Percentiles rank a stretch among this genome's conserved stretches.
These are phyloP conservation scores for Coelastrella sp. DNA, from an alignment of 139 green algal genomes.

Conservation along the genomic window DNA sequence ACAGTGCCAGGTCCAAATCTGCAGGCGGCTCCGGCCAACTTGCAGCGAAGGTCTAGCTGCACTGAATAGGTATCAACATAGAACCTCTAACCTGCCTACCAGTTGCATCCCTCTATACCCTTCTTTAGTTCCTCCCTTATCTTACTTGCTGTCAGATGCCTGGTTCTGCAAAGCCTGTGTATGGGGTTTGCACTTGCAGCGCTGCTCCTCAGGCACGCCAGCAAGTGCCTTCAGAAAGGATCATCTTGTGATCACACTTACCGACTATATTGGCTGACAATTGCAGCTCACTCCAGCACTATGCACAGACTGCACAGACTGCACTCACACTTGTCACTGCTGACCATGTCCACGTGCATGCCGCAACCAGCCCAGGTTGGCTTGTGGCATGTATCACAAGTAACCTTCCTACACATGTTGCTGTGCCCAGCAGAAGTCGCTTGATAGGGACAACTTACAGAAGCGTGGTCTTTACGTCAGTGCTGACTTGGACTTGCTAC, in stretches of 20 bases:
- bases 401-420: conserved; percentile 50
- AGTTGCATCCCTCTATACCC: too few species aligned
- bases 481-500: too few species aligned
- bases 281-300: too few species aligned
- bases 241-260: too few species aligned
- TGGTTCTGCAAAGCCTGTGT: conserved; percentile 16
- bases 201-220: conserved; percentile 36
- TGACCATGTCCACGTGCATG: conserved; percentile 52
- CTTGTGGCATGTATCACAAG: conserved; percentile 44
- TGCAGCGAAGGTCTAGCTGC: too few species aligned
- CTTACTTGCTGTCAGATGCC: conserved; percentile 28
- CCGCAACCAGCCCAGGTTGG: conserved; percentile 51
- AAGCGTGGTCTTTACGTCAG: neutral
- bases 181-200: conserved; percentile 50
- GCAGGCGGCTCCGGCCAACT: too few species aligned
- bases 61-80: too few species aligned
- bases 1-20: too few species aligned
- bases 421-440: too few species aligned
- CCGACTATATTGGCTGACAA: neutral
- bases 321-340: neutral
- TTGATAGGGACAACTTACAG: too few species aligned
- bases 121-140: neutral
- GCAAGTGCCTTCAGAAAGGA: conserved; percentile 44
- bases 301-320: too few species aligned
- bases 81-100: too few species aligned